phyloP scores from a whole-genome alignment of 345 rosid genomes.

The Eucalyptus cloeziana region DNA sequence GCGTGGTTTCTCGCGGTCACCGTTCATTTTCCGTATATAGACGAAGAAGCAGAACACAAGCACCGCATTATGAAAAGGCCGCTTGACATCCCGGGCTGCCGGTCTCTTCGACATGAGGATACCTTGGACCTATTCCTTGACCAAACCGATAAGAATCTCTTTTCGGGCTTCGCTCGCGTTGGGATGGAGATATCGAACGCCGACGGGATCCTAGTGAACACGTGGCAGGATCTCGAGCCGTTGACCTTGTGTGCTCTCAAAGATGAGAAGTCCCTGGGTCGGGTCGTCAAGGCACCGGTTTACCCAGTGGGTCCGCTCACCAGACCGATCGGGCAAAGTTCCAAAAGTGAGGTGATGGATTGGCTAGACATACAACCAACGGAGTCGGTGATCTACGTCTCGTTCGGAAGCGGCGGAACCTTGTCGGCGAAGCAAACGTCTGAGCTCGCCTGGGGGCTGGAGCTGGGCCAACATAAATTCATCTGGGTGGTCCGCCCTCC shows the following conservation, averaged over 20 bases:
- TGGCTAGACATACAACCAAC: conserved; percentile 43
- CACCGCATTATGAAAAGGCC: conserved; percentile 6
- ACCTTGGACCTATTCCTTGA: conserved; percentile 11
- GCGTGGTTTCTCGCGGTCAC: conserved; percentile 52
- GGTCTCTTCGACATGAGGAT: conserved; percentile 25
- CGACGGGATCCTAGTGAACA: conserved; percentile 48
- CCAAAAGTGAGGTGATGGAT: not conserved
- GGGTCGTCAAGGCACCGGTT: not conserved
- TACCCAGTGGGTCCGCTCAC: conserved; percentile 12
- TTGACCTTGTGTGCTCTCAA: conserved; percentile 6
- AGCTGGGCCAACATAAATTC: conserved; percentile 19
- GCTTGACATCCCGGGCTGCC: conserved; percentile 40
- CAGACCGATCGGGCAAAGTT: not conserved
- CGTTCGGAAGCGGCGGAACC: conserved; percentile 70
- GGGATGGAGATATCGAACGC: conserved; percentile 14
- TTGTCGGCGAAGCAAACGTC: conserved; percentile 11
- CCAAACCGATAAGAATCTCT: not conserved
- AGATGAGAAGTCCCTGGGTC: not conserved
- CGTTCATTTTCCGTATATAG: conserved; percentile 19
- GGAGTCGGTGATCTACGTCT: conserved; percentile 43
- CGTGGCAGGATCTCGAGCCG: conserved; percentile 35
- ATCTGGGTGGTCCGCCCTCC: not conserved
- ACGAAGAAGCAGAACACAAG: conserved; percentile 5
- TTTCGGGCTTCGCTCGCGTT: not conserved
- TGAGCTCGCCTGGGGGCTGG: conserved; percentile 27